Evolutionary conservation across 768 basidiomycete genomes (phyloP), one percentile per base, ranked within the genome.

Genomic region (Basidioascus undulatus): DNA sequence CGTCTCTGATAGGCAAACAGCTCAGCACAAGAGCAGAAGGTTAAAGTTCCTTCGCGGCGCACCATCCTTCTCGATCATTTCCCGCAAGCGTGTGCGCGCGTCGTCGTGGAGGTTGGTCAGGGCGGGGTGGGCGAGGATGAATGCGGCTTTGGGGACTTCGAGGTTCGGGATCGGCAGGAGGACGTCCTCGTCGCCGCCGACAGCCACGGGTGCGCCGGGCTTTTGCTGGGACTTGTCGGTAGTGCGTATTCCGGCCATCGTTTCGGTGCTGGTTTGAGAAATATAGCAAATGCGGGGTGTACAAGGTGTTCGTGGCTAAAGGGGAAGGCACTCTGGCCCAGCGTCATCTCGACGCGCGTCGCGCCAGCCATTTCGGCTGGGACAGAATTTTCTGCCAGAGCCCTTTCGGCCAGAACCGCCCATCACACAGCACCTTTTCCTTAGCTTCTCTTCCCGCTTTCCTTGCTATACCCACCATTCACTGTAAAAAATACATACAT

Each of bases 81-180:
- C 69, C 44, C 84, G 59, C 32, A 92, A 62, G 3, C 67, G 62
- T 11, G 62, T 62, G 26, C 67, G 64, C 6, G 84, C 78, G 47
- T 69, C 61, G 5, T 71, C 66, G 49, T 84, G 80, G 3, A 78
- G 64, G 36, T 70, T 63, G 0, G 62, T 53, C 28, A 84, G 65
- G 1, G 65, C 60, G 0, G 71, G 65, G 16, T 68, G 70, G 11
- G 71, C 67, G 4, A 94, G 65, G 9, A 69, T 68, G 51, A 81
- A 92, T 11, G 76, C 62, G 53, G 76, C 69, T 51, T 89, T 77
- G 1, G 86, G 67, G 15, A 89, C 67, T 10, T 65, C 61, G 42
- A 86, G 71, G 55, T 92, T 87, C 19, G 86, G 87, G 45, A 80
- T 76, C 0, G 82, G 82, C 30, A 80, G 66, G 3, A 86, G 71